These are phyloP conservation scores for Solanum aculeatissimum DNA, from an alignment of 305 asterid genomes.

Conservation along the genomic window DNA sequence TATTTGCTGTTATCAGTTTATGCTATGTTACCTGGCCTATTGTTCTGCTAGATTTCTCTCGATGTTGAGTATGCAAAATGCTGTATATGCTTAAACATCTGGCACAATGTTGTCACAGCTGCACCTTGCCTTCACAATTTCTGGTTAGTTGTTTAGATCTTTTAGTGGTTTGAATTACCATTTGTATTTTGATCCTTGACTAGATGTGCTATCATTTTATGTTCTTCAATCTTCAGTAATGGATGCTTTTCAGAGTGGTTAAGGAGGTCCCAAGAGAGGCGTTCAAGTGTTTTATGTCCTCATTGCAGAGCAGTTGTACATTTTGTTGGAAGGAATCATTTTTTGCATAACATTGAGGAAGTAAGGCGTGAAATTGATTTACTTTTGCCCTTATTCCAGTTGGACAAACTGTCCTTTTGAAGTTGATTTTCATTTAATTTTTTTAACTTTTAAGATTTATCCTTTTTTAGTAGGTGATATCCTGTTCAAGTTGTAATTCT, in stretches of 20 bases:
- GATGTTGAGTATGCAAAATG: constrained; percentile 91
- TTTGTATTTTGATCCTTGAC: neutral
- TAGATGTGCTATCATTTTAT: neutral
- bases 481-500: neutral
- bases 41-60: constrained; percentile 43
- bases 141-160: constrained; percentile 37
- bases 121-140: constrained; percentile 99
- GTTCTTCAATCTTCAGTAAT: constrained; percentile 48
- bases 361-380: constrained; percentile 16
- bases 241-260: constrained; percentile 99
- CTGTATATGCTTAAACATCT: constrained; percentile 71
- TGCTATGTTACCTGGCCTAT: constrained; percentile 4
- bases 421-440: neutral
- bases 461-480: neutral
- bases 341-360: constrained; percentile 83
- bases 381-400: neutral
- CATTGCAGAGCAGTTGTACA: constrained; percentile 89
- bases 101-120: constrained; percentile 96
- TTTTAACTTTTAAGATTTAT: neutral
- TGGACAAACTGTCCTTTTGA: neutral
- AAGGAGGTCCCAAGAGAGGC: constrained; percentile 69
- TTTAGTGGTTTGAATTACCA: constrained; percentile 1
- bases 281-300: constrained; percentile 66
- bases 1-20: neutral
- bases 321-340: constrained; percentile 91